These are phyloP conservation scores for Gautieria morchelliformis DNA, from an alignment of 768 basidiomycete genomes.

Conservation along the genomic window DNA sequence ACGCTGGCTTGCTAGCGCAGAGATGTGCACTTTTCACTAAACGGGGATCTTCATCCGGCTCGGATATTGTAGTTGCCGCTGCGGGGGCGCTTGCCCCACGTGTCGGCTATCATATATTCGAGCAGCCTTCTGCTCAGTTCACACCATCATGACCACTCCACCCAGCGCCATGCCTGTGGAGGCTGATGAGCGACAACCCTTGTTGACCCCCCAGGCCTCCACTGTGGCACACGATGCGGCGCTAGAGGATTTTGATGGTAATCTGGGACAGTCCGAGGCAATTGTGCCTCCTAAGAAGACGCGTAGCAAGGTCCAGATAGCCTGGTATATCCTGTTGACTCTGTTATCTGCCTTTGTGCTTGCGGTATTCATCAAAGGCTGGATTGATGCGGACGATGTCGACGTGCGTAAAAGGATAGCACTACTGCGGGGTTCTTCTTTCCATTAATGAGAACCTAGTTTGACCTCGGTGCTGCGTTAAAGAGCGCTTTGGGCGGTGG, in stretches of 20 bases:
- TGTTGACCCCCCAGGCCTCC: not conserved
- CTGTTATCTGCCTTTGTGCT: conserved; percentile 30
- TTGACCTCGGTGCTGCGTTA: conserved; percentile 69
- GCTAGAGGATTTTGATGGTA: not conserved
- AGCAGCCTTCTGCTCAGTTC: not conserved
- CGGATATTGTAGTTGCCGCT: too few relatives aligned
- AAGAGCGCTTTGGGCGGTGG: conserved; percentile 85
- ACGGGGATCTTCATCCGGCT: too few relatives aligned
- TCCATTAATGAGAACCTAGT: conserved; percentile 33
- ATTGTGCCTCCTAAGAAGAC: not conserved
- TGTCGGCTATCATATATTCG: too few relatives aligned
- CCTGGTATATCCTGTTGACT: conserved; percentile 25
- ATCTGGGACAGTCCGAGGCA: not conserved
- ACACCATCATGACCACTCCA: not conserved
- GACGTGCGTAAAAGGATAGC: conserved; percentile 34
- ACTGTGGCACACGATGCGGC: not conserved
- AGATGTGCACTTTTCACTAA: too few relatives aligned
- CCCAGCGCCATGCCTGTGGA: not conserved
- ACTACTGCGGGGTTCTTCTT: conserved; percentile 9
- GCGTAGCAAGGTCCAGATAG: conserved; percentile 6
- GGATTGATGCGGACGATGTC: conserved; percentile 58
- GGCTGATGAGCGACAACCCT: not conserved
- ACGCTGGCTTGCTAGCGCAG: too few relatives aligned
- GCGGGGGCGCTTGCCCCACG: too few relatives aligned
- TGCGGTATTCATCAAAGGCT: conserved; percentile 55